phyloP scores from a whole-genome alignment of 495 filamentous ascomycete genomes.

The Tetracladium marchalianum region DNA sequence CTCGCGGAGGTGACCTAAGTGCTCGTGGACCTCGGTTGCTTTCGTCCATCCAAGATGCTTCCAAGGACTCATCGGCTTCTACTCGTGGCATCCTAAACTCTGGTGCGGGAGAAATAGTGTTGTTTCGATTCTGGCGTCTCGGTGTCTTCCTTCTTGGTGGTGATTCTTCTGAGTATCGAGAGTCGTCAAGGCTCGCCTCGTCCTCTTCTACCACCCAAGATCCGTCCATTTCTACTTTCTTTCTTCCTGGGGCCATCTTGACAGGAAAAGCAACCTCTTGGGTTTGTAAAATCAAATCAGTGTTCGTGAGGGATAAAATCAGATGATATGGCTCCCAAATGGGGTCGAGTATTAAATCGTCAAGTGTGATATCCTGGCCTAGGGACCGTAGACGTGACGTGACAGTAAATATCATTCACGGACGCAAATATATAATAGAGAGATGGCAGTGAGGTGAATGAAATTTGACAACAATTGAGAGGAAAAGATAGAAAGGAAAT shows the following conservation, averaged over 20 bases:
- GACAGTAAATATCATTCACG: not conserved
- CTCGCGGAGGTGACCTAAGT: not conserved
- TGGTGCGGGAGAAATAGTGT: constrained; percentile 25
- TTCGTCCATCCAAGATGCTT: constrained; percentile 22
- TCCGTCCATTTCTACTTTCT: constrained; percentile 20
- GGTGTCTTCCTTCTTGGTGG: not conserved
- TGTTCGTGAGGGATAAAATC: not conserved
- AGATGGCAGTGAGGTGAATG: not conserved
- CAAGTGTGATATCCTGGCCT: not conserved
- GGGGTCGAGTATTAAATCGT: not conserved
- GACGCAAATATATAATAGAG: not conserved
- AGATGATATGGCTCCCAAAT: not conserved
- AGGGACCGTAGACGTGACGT: not conserved
- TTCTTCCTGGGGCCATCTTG: constrained; percentile 16
- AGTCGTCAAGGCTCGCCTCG: constrained; percentile 14
- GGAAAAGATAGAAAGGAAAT: not conserved
- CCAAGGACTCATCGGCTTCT: constrained; percentile 19
- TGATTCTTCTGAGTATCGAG: constrained; percentile 6
- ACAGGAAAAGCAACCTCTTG: too few species aligned
- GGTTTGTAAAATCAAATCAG: too few species aligned
- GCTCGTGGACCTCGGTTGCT: constrained; percentile 12
- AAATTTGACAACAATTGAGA: not conserved
- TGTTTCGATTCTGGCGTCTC: constrained; percentile 11
- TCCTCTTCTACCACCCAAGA: constrained; percentile 31
- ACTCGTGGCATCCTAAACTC: constrained; percentile 40